Evolutionary conservation across 139 green algal species (phyloP), one percentile per base, ranked within the genome.

Genomic region (Coelastrella sp.): DNA sequence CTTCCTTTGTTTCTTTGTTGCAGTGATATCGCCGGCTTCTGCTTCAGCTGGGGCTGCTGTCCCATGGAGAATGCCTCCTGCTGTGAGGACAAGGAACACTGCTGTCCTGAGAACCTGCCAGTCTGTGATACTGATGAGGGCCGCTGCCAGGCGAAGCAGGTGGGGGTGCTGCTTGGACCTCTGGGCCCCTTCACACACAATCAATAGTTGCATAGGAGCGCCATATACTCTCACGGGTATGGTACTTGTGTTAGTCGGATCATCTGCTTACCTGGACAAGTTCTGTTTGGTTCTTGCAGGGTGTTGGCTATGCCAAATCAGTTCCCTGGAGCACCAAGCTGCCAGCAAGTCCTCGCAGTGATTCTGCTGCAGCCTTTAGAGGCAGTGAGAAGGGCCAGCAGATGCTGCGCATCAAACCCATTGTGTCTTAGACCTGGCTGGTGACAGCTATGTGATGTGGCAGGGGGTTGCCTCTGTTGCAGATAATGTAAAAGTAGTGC

Each of bases 61-160:
- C 96, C 97, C 37, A 94, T 98, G 83, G 81, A 82, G 23, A 48
- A 94, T 21, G 96, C 96, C 27, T 95, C 91, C 9, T 99, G 96
- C 95, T 99, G 96, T 87, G 91, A 97, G 19, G 96, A 99, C 91
- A 87, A 98, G 57, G 85, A 95, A 87, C 96, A 99, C 92, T 99
- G 96, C 96, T 99, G 96, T 94, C 97, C 96, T 25, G 2, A 84
- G 5, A 89, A 96, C 77, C 88, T 96, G 84, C 96, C 96, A 7
- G 93, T 99, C 23, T 99, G 96, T 90, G 91, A 98, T 92, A 91
- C 92, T 15, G 91, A 85, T 11, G 86, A 84, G 27, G 94, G 93
- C 32, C 91, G 92, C 81, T 98, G 95, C 92, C 80, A 91, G 48
- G 68, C 81, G 27, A 76, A 85, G 79, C 63, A 41, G 62, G 79